Evolutionary conservation across 805 yeast genomes (phyloP).

Genomic region (Trichomonascus vanleenenianus): DNA sequence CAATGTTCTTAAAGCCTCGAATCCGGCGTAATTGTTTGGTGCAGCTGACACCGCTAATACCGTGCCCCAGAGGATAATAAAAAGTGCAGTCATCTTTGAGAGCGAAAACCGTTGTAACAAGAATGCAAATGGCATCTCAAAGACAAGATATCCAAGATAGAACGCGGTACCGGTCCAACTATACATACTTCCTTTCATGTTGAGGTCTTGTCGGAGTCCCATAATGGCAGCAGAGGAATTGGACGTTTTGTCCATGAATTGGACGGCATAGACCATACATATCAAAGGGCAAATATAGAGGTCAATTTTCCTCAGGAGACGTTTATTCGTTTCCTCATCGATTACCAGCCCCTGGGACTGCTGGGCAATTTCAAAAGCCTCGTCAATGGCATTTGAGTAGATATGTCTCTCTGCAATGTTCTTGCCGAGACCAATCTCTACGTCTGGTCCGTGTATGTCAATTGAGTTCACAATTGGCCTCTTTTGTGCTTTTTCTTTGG

Average conservation of each 20-base stretch:
- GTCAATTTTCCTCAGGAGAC: slow-evolving; percentile 44
- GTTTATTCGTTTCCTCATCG: slow-evolving; percentile 21
- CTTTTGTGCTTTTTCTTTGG: too few species aligned
- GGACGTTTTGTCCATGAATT: slow-evolving; percentile 55
- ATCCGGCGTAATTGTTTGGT: slow-evolving; percentile 38
- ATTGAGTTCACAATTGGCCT: too few species aligned
- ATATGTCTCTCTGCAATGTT: too few species aligned
- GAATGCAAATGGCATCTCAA: slow-evolving; percentile 42
- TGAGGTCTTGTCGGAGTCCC: slow-evolving; percentile 40
- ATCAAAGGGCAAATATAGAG: slow-evolving; percentile 42
- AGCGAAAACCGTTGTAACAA: slow-evolving; percentile 51
- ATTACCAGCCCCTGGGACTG: slow-evolving; percentile 8
- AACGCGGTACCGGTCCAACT: slow-evolving; percentile 50
- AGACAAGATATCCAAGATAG: slow-evolving; percentile 55
- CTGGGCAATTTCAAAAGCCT: slow-evolving; percentile 6
- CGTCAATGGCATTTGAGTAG: slow-evolving; percentile 6
- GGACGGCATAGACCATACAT: slow-evolving; percentile 42
- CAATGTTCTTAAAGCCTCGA: slow-evolving; percentile 39
- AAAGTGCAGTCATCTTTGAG: slow-evolving; percentile 40
- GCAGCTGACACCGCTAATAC: slow-evolving; percentile 38
- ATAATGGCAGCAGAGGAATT: slow-evolving; percentile 45
- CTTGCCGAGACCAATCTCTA: too few species aligned
- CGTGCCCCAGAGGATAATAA: slow-evolving; percentile 54
- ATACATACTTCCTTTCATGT: slow-evolving; percentile 36
- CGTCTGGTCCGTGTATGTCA: too few species aligned